Evolutionary conservation across 495 filamentous ascomycete genomes (phyloP).

Genomic region (Tuber aestivum): DNA sequence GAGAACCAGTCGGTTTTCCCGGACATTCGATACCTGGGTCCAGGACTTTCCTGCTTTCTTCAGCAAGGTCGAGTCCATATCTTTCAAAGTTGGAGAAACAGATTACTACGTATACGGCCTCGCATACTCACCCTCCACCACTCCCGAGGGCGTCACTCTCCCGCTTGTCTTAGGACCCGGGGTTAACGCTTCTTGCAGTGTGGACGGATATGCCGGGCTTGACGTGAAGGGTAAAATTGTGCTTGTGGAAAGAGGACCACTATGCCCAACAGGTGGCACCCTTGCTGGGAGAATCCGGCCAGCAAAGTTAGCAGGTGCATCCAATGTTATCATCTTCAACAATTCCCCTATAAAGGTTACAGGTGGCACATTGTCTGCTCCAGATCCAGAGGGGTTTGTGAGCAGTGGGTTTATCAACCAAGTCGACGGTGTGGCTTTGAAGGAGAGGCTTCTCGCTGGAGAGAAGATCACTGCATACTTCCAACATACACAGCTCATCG

Average conservation of each 20-base stretch:
- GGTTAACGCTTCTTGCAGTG: conserved; percentile 44
- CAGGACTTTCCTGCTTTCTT: conserved; percentile 52
- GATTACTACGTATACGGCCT: conserved; percentile 45
- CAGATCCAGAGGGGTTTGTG: conserved; percentile 40
- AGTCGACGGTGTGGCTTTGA: conserved; percentile 42
- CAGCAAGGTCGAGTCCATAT: conserved; percentile 44
- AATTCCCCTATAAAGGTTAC: conserved; percentile 32
- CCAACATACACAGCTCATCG: conserved; percentile 45
- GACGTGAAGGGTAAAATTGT: conserved; percentile 49
- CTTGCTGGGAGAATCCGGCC: conserved; percentile 46
- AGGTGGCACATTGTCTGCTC: conserved; percentile 43
- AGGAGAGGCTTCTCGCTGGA: conserved; percentile 37
- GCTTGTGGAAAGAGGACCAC: conserved; percentile 43
- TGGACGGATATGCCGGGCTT: conserved; percentile 41
- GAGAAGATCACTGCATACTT: conserved; percentile 43
- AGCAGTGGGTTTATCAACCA: conserved; percentile 45
- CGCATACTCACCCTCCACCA: conserved; percentile 47
- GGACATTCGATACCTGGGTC: conserved; percentile 44
- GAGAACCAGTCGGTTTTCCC: conserved; percentile 47
- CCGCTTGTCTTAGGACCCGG: conserved; percentile 45
- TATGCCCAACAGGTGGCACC: conserved; percentile 45
- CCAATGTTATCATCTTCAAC: conserved; percentile 46
- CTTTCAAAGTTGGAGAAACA: conserved; percentile 40
- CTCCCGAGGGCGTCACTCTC: conserved; percentile 44
- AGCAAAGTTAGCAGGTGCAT: conserved; percentile 44